Evolutionary conservation across 805 yeast genomes (phyloP).

Genomic region (Kazachstania kunashirensis): DNA sequence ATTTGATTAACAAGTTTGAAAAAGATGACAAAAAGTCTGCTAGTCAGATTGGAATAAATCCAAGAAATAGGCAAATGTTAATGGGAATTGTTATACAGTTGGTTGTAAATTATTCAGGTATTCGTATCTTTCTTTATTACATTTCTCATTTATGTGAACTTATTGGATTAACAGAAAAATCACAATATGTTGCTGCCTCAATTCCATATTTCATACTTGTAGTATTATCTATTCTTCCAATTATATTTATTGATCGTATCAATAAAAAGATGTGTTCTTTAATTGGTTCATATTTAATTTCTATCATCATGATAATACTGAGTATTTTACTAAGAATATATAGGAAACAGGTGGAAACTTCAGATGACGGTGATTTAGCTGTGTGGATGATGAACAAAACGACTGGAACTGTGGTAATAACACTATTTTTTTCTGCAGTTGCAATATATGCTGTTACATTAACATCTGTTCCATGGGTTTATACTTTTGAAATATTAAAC

Average conservation of each 20-base stretch:
- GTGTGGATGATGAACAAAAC: slow-evolving; percentile 31
- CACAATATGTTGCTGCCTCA: slow-evolving; percentile 30
- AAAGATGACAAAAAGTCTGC: no score
- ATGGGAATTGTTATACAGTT: slow-evolving; percentile 34
- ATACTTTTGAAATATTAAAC: slow-evolving; percentile 42
- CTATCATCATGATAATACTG: slow-evolving; percentile 30
- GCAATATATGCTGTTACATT: slow-evolving; percentile 40
- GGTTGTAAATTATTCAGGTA: slow-evolving; percentile 38
- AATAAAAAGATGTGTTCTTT: slow-evolving; percentile 40
- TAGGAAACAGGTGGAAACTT: slow-evolving; percentile 29
- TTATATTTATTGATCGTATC: slow-evolving; percentile 34
- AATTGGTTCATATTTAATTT: slow-evolving; percentile 35
- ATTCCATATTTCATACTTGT: slow-evolving; percentile 35
- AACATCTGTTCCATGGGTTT: slow-evolving; percentile 40
- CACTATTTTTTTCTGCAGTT: slow-evolving; percentile 36
- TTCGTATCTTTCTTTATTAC: slow-evolving; percentile 36
- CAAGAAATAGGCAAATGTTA: slow-evolving; percentile 31
- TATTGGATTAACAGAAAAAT: slow-evolving; percentile 35
- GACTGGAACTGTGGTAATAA: slow-evolving; percentile 37
- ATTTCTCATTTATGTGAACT: slow-evolving; percentile 39
- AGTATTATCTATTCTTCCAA: slow-evolving; percentile 36
- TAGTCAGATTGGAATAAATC: no score
- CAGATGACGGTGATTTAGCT: slow-evolving; percentile 28
- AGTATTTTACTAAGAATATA: slow-evolving; percentile 30
- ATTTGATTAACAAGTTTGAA: no score